These are phyloP conservation scores for Streptanthus diversifolius DNA, from an alignment of 345 rosid species.

Conservation along the genomic window DNA sequence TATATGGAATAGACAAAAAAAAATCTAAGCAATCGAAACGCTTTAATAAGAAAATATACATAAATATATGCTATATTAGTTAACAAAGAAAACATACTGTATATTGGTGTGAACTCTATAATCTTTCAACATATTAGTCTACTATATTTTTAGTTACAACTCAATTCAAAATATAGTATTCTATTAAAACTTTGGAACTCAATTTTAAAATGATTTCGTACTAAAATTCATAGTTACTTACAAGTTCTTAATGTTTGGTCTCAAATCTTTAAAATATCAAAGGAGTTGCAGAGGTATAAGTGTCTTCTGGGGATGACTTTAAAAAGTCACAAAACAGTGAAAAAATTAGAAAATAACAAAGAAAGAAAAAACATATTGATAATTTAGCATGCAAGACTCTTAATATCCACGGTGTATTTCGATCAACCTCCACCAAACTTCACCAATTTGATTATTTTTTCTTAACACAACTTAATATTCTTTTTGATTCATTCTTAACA, in stretches of 20 bases:
- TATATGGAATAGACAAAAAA: no score
- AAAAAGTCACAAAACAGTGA: constrained; percentile 4
- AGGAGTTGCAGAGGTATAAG: constrained; percentile 18
- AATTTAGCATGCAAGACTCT: no score
- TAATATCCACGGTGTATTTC: no score
- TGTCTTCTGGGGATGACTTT: constrained; percentile 15
- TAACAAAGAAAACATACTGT: background rate
- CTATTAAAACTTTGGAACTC: background rate
- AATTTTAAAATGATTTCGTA: background rate
- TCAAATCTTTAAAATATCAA: background rate
- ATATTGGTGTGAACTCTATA: background rate
- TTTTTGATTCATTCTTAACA: no score
- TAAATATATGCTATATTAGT: background rate
- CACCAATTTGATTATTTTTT: no score
- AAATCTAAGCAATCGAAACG: background rate
- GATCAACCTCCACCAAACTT: no score
- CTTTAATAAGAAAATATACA: background rate
- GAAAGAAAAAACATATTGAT: background rate
- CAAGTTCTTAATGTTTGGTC: constrained; percentile 3
- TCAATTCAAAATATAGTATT: background rate
- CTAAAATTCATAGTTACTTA: background rate
- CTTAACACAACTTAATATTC: no score
- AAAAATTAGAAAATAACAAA: background rate
- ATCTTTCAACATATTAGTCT: background rate
- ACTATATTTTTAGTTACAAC: background rate